A percentile compares a stretch with the other conserved stretches of the same genome.
Conservation (phyloP, 306 rosid genomes). For the Gastrolobium bilobum region DNA sequence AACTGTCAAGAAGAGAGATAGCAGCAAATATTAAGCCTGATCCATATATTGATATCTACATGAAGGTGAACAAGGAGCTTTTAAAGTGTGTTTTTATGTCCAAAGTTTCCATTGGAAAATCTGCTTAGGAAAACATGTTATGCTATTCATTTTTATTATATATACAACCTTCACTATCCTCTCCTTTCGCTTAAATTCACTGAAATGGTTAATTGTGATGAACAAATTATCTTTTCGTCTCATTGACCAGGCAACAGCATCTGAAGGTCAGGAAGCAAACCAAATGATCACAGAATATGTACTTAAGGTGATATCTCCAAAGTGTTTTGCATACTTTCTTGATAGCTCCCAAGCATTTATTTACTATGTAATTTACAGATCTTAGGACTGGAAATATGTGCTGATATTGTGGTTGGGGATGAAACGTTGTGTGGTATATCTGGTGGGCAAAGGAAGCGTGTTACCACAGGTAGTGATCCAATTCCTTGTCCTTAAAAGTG, state of each 20-base stretch:
- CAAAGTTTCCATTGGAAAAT: not conserved
- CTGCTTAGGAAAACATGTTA: not conserved
- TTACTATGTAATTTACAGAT: constrained; percentile 41
- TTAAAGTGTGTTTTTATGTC: not conserved
- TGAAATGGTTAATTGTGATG: not conserved
- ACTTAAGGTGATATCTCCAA: constrained; percentile 53
- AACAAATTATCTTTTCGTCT: not conserved
- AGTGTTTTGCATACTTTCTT: constrained; percentile 1
- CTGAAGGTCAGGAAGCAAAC: constrained; percentile 50
- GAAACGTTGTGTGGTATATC: constrained; percentile 65
- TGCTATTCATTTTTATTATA: not conserved
- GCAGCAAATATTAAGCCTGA: constrained; percentile 59
- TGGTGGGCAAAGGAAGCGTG: constrained; percentile 67
- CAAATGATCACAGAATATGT: constrained; percentile 57
- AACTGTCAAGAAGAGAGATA: constrained; percentile 62
- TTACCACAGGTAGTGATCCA: constrained; percentile 56
- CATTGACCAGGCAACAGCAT: constrained; percentile 54
- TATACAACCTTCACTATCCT: not conserved
- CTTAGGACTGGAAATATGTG: constrained; percentile 61
- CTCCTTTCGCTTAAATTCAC: not conserved
- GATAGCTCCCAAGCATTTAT: not conserved
- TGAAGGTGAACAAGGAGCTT: constrained; percentile 54
- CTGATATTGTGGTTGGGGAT: constrained; percentile 75
- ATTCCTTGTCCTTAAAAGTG: not conserved
- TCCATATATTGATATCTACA: constrained; percentile 56